Evolutionary conservation across 2,329 filamentous ascomycete species (phyloP).

Genomic region (Dactylellina cionopaga): DNA sequence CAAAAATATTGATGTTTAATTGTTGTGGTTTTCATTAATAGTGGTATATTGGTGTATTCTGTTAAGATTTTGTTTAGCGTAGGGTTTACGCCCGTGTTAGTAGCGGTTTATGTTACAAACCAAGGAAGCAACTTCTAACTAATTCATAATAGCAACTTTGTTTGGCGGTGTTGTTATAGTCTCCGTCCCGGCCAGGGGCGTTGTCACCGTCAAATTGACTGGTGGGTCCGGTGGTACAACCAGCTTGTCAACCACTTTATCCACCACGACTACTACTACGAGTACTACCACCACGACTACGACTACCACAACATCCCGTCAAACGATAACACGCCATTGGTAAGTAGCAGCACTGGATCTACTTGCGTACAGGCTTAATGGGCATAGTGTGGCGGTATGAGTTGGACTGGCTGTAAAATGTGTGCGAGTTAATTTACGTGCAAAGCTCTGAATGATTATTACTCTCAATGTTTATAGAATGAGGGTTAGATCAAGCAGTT

Average conservation of each 20-base stretch:
- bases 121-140: constrained; percentile 22
- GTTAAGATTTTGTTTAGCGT: constrained; percentile 53
- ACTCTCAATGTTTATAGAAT: constrained; percentile 50
- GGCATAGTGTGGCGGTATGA: constrained; percentile 55
- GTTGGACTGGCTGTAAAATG: constrained; percentile 58
- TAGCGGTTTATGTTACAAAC: constrained; percentile 29
- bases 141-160: constrained; percentile 9
- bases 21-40: constrained; percentile 61
- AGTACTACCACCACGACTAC: constrained; percentile 41
- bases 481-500: too few species aligned
- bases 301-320: not conserved
- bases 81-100: constrained; percentile 30
- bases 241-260: constrained; percentile 38
- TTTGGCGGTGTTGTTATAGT: constrained; percentile 33
- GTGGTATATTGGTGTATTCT: constrained; percentile 51
- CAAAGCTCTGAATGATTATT: constrained; percentile 52
- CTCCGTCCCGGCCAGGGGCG: constrained; percentile 25
- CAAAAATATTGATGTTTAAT: constrained; percentile 59
- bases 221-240: constrained; percentile 21
- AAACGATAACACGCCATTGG: constrained; percentile 7
- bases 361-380: constrained; percentile 1
- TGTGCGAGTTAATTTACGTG: constrained; percentile 58
- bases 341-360: not conserved
- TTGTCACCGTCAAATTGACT: constrained; percentile 35
- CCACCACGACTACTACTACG: constrained; percentile 54